Conservation (phyloP, 108 stramenopile species). For the Cyclotella sp. region DNA sequence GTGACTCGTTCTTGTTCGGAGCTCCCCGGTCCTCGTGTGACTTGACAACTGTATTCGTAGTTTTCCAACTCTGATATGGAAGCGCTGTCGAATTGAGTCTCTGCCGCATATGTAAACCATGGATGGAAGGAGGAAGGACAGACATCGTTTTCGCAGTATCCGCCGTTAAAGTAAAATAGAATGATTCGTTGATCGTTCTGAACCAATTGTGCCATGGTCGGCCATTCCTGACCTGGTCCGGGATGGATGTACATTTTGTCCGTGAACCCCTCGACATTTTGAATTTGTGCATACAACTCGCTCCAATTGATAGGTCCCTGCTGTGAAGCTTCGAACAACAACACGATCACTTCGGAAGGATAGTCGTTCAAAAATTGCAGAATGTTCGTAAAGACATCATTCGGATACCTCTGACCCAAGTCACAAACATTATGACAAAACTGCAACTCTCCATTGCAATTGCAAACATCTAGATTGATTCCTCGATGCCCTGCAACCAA, state of each 20-base stretch:
- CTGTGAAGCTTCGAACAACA: slow-evolving; percentile 43
- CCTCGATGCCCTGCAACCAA: slow-evolving; percentile 47
- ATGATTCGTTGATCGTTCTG: slow-evolving; percentile 62
- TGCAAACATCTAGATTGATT: slow-evolving; percentile 43
- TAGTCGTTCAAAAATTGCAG: slow-evolving; percentile 40
- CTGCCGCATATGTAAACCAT: slow-evolving; percentile 57
- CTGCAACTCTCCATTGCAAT: slow-evolving; percentile 34
- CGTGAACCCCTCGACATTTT: slow-evolving; percentile 30
- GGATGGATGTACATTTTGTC: slow-evolving; percentile 49
- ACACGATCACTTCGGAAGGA: slow-evolving; percentile 50
- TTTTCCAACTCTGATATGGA: slow-evolving; percentile 51
- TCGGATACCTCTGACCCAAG: slow-evolving; percentile 37
- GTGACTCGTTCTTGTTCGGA: slow-evolving; percentile 4
- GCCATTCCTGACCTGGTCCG: slow-evolving; percentile 51
- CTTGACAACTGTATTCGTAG: slow-evolving; percentile 51
- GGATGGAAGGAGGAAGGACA: slow-evolving; percentile 66
- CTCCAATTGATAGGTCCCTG: slow-evolving; percentile 38
- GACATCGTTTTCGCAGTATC: slow-evolving; percentile 53
- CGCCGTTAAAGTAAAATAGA: slow-evolving; percentile 69
- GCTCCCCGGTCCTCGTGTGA: slow-evolving; percentile 47
- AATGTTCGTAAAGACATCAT: slow-evolving; percentile 38
- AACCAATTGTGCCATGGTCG: slow-evolving; percentile 64
- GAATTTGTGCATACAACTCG: slow-evolving; percentile 40
- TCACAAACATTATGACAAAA: slow-evolving; percentile 53
- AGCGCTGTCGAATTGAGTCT: slow-evolving; percentile 64